Base-by-base conservation (phyloP, 768 basidiomycete species). In the Amanita polypyramis region DNA sequence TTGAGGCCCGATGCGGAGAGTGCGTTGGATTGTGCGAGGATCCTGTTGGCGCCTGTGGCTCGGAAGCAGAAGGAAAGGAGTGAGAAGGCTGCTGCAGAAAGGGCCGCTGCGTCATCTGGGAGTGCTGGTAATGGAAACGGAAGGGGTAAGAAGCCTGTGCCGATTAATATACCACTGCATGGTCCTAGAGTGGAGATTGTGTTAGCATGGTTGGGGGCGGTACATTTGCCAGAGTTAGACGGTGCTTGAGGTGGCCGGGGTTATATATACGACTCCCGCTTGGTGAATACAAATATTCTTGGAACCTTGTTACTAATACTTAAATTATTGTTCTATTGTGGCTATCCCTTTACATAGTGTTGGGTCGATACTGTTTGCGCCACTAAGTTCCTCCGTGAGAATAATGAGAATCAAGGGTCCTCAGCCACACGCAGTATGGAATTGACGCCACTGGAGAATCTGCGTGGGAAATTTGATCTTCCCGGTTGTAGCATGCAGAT, bases 121-220 rank as follows among this genome's bases (percentile, higher is more conserved):
- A 7, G n/a, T n/a, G 39, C 25, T 14, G 39, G 47, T 5, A 30
- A 30, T 14, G 39, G 39, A 4, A 17, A 14, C 19, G 23, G 25
- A 27, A 27, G 58, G 49, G 75, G 72, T 66, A 78, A 79, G 68
- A 83, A 78, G 61, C 67, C 76, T 32, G 55, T 77, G 52, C 74
- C 79, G 43, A 85, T 90, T 61, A 86, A 80, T 58, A 87, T 92
- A 49, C 85, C 87, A 8, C 65, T 92, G 53, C 86, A 90, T 62
- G 89, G 89, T 0, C 88, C 90, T 30, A 74, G 87, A 5, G 89
- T 92, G 39, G 89, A 92, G 64, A 72, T 92, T 48, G 72, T 90
- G 47, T 71, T 92, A 48, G 89, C 89, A 36, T 92, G 87, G 87
- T 66, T 92, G 47, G 88, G 73, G 20, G 87, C 85, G 14, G 83